Percentiles rank a stretch among this genome's conserved stretches.
Evolutionary conservation across 2,329 filamentous ascomycete genomes (phyloP).

Genomic region (Aotearoamyces nothofagi): DNA sequence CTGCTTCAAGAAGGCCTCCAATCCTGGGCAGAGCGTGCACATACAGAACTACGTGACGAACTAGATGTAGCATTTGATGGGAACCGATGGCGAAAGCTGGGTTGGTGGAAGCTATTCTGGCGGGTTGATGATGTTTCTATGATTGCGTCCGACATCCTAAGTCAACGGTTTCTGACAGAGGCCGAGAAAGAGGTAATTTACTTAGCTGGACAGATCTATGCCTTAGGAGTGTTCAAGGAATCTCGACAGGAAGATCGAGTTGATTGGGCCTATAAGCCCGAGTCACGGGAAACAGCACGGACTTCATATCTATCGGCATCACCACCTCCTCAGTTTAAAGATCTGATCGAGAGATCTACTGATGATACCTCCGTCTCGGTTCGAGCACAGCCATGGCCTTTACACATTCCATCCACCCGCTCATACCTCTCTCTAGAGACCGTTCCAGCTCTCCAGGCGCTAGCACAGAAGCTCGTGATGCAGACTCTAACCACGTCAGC

Average conservation of each 20-base stretch:
- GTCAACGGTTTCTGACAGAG: slow-evolving; percentile 58
- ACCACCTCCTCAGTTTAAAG: slow-evolving; percentile 7
- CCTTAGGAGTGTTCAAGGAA: slow-evolving; percentile 33
- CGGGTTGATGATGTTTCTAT: slow-evolving; percentile 82
- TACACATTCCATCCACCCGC: slow-evolving; percentile 59
- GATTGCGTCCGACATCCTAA: slow-evolving; percentile 66
- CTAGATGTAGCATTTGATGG: slow-evolving; percentile 65
- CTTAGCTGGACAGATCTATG: slow-evolving; percentile 61
- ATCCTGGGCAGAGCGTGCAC: slow-evolving; percentile 58
- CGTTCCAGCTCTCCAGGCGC: slow-evolving; percentile 53
- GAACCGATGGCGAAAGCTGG: slow-evolving; percentile 62
- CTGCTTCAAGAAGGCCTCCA: slow-evolving; percentile 24
- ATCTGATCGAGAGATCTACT: slow-evolving; percentile 8
- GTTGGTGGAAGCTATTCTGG: slow-evolving; percentile 96
- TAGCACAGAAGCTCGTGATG: slow-evolving; percentile 60
- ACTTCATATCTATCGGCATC: slow-evolving; percentile 6
- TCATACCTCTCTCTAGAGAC: slow-evolving; percentile 49
- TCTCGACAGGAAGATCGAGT: slow-evolving; percentile 1
- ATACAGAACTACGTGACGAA: slow-evolving; percentile 68
- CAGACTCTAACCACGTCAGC: slow-evolving; percentile 57
- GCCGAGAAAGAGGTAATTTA: slow-evolving; percentile 76
- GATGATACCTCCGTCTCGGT: slow-evolving; percentile 3
- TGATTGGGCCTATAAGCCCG: slow-evolving; percentile 15
- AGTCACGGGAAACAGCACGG: slow-evolving; percentile 2
- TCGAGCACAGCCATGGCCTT: slow-evolving; percentile 41